Evolutionary conservation across 2,329 filamentous ascomycete species (phyloP).

Genomic region (Pseudocercospora cruenta): DNA sequence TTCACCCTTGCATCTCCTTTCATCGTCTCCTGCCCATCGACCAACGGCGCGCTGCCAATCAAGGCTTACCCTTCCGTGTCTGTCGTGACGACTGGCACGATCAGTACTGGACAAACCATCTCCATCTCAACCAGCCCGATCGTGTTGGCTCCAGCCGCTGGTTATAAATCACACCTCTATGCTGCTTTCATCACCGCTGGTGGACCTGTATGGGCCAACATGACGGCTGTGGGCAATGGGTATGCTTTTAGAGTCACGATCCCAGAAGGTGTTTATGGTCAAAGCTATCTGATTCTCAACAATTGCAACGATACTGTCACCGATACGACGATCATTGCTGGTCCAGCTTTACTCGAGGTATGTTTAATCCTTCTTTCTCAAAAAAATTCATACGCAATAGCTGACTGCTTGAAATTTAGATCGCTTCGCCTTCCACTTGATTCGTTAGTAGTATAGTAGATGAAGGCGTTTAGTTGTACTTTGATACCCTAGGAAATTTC

Average conservation of each 20-base stretch:
- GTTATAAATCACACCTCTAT: conserved; percentile 21
- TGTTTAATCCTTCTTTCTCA: neutral
- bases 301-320: conserved; percentile 27
- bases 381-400: neutral
- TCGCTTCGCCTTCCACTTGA: conserved; percentile 1
- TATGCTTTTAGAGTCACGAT: conserved; percentile 28
- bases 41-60: conserved; percentile 61
- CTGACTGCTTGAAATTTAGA: neutral
- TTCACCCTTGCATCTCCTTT: conserved; percentile 67
- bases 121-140: conserved; percentile 19
- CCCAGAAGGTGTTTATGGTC: conserved; percentile 27
- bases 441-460: neutral
- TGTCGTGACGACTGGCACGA: conserved; percentile 17
- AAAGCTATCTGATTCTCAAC: conserved; percentile 30
- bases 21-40: conserved; percentile 60
- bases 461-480: neutral
- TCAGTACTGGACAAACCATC: conserved; percentile 20
- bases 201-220: conserved; percentile 24
- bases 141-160: conserved; percentile 15
- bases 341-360: conserved; percentile 30
- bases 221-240: conserved; percentile 23
- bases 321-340: conserved; percentile 29
- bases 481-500: neutral
- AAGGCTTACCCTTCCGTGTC: conserved; percentile 43
- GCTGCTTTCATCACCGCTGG: conserved; percentile 28